Evolutionary conservation across 331 rosid genomes (phyloP).

Genomic region (Pyracantha coccinea): DNA sequence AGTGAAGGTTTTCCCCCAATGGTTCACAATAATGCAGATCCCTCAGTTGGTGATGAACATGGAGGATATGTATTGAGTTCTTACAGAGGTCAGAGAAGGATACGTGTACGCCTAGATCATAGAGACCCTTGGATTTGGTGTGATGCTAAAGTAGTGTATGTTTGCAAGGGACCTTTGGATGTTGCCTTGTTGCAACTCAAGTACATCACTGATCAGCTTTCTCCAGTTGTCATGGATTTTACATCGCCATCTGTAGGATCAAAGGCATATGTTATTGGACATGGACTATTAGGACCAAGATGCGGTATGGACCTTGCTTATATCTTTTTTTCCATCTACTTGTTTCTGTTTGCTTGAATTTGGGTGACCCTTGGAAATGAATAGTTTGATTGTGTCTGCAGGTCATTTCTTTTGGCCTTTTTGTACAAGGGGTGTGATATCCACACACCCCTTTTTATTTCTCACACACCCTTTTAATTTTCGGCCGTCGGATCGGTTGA

Average conservation of each 20-base stretch:
- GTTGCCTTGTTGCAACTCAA: constrained; percentile 83
- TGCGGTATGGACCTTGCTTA: constrained; percentile 43
- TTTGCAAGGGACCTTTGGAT: constrained; percentile 91
- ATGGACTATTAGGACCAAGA: constrained; percentile 92
- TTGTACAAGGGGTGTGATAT: too few relatives aligned
- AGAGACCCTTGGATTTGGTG: constrained; percentile 73
- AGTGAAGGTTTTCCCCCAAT: constrained; percentile 20
- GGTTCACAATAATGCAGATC: constrained; percentile 15
- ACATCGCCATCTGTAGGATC: constrained; percentile 66
- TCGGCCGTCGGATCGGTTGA: too few relatives aligned
- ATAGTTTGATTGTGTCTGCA: background rate
- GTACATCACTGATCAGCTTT: constrained; percentile 53
- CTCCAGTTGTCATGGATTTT: constrained; percentile 52
- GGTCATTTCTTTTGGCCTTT: too few relatives aligned
- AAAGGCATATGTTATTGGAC: constrained; percentile 77
- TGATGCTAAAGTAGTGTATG: constrained; percentile 64
- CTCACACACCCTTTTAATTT: too few relatives aligned
- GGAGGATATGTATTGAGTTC: constrained; percentile 24
- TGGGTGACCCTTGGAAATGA: background rate
- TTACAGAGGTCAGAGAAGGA: constrained; percentile 36
- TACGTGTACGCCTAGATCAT: constrained; percentile 82
- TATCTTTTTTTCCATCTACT: background rate
- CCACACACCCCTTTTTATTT: too few relatives aligned
- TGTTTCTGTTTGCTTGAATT: background rate
- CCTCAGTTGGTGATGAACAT: constrained; percentile 27